Conservation (phyloP, 352 stramenopile species). For the Phytophthora macrochlamydospora region DNA sequence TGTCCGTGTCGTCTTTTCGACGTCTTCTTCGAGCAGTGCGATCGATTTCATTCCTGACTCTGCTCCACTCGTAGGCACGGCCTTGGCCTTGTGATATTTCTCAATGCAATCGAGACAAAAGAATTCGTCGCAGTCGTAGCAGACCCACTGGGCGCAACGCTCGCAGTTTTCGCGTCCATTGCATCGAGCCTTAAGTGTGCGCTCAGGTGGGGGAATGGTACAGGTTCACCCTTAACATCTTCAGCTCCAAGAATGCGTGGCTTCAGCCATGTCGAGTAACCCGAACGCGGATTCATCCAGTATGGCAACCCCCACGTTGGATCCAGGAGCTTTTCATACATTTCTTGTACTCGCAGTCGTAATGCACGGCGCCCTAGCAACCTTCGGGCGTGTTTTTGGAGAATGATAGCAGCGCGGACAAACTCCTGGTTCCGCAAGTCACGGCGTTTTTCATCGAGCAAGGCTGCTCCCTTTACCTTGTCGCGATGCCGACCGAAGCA, state of each 20-base stretch:
- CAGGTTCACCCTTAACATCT: conserved; percentile 53
- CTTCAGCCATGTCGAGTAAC: conserved; percentile 78
- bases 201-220: conserved; percentile 49
- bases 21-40: neutral
- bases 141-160: conserved; percentile 62
- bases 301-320: conserved; percentile 65
- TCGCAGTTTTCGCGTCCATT: conserved; percentile 47
- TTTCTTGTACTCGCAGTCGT: conserved; percentile 36
- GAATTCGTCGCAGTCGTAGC: conserved; percentile 59
- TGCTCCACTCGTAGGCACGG: conserved; percentile 4
- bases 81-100: conserved; percentile 46
- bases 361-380: conserved; percentile 41
- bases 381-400: conserved; percentile 42
- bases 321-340: conserved; percentile 81
- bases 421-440: conserved; percentile 18
- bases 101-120: conserved; percentile 56
- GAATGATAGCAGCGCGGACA: conserved; percentile 24
- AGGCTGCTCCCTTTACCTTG: conserved; percentile 20
- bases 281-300: conserved; percentile 71
- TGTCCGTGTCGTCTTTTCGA: neutral
- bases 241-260: conserved; percentile 47
- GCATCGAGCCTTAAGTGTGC: conserved; percentile 48
- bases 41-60: neutral
- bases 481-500: conserved; percentile 32
- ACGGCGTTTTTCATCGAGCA: conserved; percentile 31